A percentile compares a stretch with the other conserved stretches of the same genome.
These are phyloP conservation scores for Tylopilus rubrobrunneus DNA, from an alignment of 768 basidiomycete genomes.

Conservation along the genomic window DNA sequence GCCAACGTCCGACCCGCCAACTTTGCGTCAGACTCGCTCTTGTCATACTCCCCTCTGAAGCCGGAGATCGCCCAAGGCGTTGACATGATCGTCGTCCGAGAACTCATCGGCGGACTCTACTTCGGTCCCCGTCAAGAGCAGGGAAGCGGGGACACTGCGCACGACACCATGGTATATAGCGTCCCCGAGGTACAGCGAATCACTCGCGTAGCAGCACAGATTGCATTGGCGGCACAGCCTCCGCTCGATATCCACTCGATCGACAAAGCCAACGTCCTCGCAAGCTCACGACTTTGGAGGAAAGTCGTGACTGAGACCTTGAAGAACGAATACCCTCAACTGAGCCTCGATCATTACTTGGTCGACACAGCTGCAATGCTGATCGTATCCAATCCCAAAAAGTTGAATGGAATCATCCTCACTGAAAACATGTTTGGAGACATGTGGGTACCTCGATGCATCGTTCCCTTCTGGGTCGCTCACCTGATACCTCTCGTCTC, in stretches of 20 bases:
- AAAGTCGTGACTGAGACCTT: conserved; percentile 87
- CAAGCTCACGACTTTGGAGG: conserved; percentile 91
- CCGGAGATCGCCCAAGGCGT: conserved; percentile 78
- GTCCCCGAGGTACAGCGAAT: conserved; percentile 90
- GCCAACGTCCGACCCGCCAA: conserved; percentile 98
- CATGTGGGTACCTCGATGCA: conserved; percentile 59
- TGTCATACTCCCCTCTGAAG: conserved; percentile 86
- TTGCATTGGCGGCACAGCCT: conserved; percentile 78
- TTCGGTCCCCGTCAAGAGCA: conserved; percentile 93
- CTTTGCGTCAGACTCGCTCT: conserved; percentile 87
- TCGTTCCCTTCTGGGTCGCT: background rate
- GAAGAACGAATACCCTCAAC: conserved; percentile 80
- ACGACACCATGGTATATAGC: conserved; percentile 93
- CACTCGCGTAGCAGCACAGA: conserved; percentile 91
- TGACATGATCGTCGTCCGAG: conserved; percentile 91
- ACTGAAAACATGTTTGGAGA: conserved; percentile 98
- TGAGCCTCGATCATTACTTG: conserved; percentile 84
- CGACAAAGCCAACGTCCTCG: conserved; percentile 99
- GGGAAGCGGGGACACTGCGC: conserved; percentile 67
- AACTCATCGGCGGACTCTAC: conserved; percentile 95
- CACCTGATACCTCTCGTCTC: background rate
- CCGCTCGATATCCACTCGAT: conserved; percentile 88
- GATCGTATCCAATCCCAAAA: conserved; percentile 83
- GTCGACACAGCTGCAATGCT: conserved; percentile 97
- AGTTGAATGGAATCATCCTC: conserved; percentile 91